phyloP scores from a whole-genome alignment of 257 asterid genomes.

The Handroanthus guayacan region DNA sequence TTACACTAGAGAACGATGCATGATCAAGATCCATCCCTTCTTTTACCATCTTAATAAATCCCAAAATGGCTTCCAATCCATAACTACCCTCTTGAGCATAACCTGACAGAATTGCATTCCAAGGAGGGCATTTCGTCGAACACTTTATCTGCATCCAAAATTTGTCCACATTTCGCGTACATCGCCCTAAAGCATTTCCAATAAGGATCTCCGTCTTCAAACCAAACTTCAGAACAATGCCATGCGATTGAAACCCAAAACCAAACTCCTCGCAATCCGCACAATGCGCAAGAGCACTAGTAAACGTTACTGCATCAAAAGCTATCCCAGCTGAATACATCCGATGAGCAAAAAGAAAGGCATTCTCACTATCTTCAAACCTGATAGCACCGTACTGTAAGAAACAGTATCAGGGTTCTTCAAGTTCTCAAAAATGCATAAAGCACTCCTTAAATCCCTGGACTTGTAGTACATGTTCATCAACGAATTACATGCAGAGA shows the following conservation, averaged over 20 bases:
- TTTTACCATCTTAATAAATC: conserved; percentile 66
- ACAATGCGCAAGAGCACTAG: conserved; percentile 72
- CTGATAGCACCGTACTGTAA: conserved; percentile 78
- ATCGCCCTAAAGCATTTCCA: conserved; percentile 78
- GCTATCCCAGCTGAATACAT: conserved; percentile 64
- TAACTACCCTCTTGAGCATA: conserved; percentile 78
- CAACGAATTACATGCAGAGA: conserved; percentile 77
- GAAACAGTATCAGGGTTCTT: conserved; percentile 80
- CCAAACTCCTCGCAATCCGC: conserved; percentile 55
- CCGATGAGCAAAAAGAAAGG: conserved; percentile 58
- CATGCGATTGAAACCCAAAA: conserved; percentile 72
- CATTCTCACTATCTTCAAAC: conserved; percentile 57
- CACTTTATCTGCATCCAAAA: conserved; percentile 63
- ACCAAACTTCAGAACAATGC: conserved; percentile 60
- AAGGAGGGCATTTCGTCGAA: conserved; percentile 69
- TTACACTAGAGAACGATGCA: conserved; percentile 73
- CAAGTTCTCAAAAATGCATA: conserved; percentile 53
- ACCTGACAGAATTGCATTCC: conserved; percentile 92
- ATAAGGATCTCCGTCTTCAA: conserved; percentile 59
- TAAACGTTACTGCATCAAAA: conserved; percentile 77
- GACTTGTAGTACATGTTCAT: conserved; percentile 85
- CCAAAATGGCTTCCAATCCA: conserved; percentile 58
- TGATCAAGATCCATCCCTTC: conserved; percentile 65
- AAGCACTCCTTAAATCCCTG: conserved; percentile 50
- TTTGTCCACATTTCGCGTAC: conserved; percentile 72